Conservation (phyloP, 148 eudicot genomes). For the Cornus suecica region DNA sequence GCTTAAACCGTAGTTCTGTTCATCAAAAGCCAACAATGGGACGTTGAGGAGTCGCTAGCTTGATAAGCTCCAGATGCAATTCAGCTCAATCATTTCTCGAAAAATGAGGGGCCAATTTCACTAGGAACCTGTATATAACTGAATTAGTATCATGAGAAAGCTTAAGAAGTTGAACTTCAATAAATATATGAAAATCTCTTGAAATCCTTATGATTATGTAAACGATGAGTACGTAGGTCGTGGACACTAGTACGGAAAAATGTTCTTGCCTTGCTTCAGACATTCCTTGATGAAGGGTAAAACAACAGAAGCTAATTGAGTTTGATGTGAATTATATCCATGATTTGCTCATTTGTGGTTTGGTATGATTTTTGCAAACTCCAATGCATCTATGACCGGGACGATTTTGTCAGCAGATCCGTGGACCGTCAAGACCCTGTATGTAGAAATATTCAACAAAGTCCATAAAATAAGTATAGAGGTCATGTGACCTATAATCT, state of each 20-base stretch:
- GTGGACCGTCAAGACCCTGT: slow-evolving; percentile 76
- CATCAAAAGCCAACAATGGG: too few relatives aligned
- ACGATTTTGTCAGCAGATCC: slow-evolving; percentile 71
- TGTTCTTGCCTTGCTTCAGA: slow-evolving; percentile 29
- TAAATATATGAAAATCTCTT: neutral
- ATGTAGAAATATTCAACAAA: slow-evolving; percentile 1
- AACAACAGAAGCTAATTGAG: slow-evolving; percentile 47
- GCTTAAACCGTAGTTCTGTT: too few relatives aligned
- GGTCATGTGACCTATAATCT: neutral
- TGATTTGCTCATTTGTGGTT: slow-evolving; percentile 75
- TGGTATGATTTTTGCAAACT: slow-evolving; percentile 65
- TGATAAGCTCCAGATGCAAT: too few relatives aligned
- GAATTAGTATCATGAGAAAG: neutral
- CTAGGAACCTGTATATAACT: slow-evolving; percentile 16
- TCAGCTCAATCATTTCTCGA: too few relatives aligned
- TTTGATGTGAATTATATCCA: slow-evolving; percentile 49
- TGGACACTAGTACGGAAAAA: too few relatives aligned
- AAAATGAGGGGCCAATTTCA: too few relatives aligned
- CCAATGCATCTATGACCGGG: slow-evolving; percentile 68
- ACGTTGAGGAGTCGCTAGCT: too few relatives aligned
- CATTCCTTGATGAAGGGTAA: slow-evolving; percentile 61
- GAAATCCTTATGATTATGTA: too few relatives aligned
- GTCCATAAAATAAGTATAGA: neutral
- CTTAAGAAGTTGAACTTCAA: neutral
- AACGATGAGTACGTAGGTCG: neutral